A percentile compares a stretch with the other conserved stretches of the same genome.
phyloP scores from a whole-genome alignment of 148 eudicot genomes.

The Dysphania ambrosioides region DNA sequence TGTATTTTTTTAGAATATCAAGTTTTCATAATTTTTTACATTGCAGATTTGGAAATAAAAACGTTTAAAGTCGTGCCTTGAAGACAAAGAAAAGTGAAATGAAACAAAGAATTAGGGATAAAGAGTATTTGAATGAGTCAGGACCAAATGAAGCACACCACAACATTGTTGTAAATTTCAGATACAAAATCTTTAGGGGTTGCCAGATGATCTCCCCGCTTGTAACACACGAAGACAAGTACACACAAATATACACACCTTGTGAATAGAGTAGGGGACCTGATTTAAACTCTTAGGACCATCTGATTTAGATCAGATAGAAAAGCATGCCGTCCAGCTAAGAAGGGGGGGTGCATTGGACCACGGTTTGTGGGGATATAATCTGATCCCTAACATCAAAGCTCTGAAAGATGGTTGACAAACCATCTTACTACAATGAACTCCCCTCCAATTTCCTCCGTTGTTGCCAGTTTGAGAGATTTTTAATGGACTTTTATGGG shows the following conservation, averaged over 20 bases:
- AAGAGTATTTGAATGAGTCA: no score
- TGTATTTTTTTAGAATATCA: no score
- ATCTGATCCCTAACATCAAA: constrained; percentile 26
- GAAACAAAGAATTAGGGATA: no score
- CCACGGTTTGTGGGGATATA: constrained; percentile 32
- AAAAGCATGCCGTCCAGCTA: constrained; percentile 38
- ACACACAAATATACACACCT: not conserved
- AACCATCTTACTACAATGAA: not conserved
- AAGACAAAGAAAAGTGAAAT: no score
- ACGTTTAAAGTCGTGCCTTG: no score
- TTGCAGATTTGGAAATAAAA: no score
- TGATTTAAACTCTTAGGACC: constrained; percentile 9
- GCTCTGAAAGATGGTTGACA: constrained; percentile 25
- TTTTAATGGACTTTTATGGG: constrained; percentile 14
- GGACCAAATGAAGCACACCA: constrained; percentile 18
- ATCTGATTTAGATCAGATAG: constrained; percentile 24
- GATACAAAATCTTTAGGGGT: constrained; percentile 12
- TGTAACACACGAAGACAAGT: constrained; percentile 11
- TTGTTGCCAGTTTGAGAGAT: not conserved
- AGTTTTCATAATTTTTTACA: no score
- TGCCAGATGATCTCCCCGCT: constrained; percentile 10
- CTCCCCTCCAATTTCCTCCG: no score
- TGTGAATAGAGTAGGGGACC: constrained; percentile 3
- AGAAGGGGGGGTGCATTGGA: constrained; percentile 24
- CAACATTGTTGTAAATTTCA: not conserved